A percentile compares a stretch with the other conserved stretches of the same genome.
Evolutionary conservation across 116 monocot genomes (phyloP).

Genomic region (Trichopus zeylanicus): DNA sequence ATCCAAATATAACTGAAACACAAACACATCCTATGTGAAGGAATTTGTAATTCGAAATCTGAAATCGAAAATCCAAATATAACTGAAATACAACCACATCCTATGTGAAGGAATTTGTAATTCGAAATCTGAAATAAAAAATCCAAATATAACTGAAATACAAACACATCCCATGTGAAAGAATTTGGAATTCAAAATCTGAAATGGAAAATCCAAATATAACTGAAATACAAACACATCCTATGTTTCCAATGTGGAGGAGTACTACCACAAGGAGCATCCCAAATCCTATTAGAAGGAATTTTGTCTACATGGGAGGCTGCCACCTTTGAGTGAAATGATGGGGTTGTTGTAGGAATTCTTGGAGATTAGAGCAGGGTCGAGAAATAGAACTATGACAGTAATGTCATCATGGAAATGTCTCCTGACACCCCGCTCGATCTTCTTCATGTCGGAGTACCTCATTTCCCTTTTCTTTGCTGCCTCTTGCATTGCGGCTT

Average conservation of each 20-base stretch:
- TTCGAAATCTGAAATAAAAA: no score
- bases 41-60: no score
- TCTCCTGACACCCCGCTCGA: slow-evolving; percentile 26
- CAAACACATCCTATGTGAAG: no score
- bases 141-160: no score
- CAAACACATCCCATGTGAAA: not conserved
- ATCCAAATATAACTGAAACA: no score
- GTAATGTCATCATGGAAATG: slow-evolving; percentile 48
- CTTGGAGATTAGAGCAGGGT: slow-evolving; percentile 12
- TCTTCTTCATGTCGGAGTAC: slow-evolving; percentile 34
- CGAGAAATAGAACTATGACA: slow-evolving; percentile 37
- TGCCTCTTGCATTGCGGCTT: slow-evolving; percentile 30
- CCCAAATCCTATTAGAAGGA: not conserved
- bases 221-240: no score
- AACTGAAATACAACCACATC: no score
- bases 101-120: no score
- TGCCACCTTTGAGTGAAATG: slow-evolving; percentile 11
- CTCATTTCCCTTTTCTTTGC: slow-evolving; percentile 44
- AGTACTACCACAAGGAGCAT: not conserved
- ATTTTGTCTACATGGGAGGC: not conserved
- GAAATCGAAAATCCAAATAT: no score
- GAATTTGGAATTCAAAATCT: no score
- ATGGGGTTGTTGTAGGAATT: slow-evolving; percentile 4
- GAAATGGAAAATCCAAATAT: no score
- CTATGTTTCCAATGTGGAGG: not conserved